A percentile compares a stretch with the other conserved stretches of the same genome.
Conservation (phyloP, 441 rosid genomes). For the Mallotus japonicus region DNA sequence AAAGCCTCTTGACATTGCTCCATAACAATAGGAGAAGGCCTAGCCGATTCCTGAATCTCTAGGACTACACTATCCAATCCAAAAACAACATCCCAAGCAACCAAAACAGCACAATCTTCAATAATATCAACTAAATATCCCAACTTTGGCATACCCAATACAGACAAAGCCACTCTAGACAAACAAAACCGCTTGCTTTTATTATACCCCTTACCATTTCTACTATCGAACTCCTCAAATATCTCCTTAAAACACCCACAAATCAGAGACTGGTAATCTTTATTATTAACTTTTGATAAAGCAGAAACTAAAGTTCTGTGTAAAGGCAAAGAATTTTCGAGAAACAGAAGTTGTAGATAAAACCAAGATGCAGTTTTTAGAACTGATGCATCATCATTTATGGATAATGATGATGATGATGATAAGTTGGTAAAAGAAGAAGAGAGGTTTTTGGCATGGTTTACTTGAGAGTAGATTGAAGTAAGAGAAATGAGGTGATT, state of each 20-base stretch:
- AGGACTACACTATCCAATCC: conserved; percentile 66
- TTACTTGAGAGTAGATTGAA: conserved; percentile 74
- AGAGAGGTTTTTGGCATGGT: conserved; percentile 62
- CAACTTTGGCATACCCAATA: conserved; percentile 87
- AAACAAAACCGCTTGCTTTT: conserved; percentile 58
- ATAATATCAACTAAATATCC: conserved; percentile 73
- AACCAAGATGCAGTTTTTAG: conserved; percentile 42
- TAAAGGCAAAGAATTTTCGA: conserved; percentile 82
- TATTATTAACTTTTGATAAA: conserved; percentile 52
- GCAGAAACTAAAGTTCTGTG: conserved; percentile 77
- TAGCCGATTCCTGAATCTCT: conserved; percentile 57
- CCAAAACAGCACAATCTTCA: conserved; percentile 68
- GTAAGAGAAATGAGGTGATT: conserved; percentile 54
- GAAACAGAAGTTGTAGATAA: conserved; percentile 66
- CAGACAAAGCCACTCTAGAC: conserved; percentile 78
- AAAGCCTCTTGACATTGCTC: conserved; percentile 95
- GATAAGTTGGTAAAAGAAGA: conserved; percentile 53
- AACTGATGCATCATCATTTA: conserved; percentile 20
- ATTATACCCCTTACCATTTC: conserved; percentile 7
- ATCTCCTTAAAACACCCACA: conserved; percentile 56
- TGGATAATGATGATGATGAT: conserved; percentile 30
- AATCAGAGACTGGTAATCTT: conserved; percentile 47
- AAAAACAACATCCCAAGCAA: conserved; percentile 66
- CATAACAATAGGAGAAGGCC: conserved; percentile 89
- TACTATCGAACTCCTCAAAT: conserved; percentile 56